Percentiles rank a stretch among this genome's conserved stretches.
These are phyloP conservation scores for Pigoraptor vietnamica DNA, from an alignment of 78 protist species.

Conservation along the genomic window DNA sequence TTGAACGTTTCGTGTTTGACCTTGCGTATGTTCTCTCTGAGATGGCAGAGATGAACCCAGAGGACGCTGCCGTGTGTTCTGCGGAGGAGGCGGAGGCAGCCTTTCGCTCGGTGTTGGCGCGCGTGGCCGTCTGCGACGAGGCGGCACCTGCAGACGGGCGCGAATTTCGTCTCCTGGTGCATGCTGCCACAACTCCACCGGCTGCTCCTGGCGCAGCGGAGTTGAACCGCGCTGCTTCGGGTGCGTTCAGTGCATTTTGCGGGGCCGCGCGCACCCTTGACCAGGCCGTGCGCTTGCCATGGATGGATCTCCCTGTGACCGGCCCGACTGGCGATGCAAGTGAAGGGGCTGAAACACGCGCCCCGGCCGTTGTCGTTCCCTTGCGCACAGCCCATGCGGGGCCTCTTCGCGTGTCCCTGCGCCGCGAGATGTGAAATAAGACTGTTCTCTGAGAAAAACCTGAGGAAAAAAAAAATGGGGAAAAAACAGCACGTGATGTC, in stretches of 20 bases:
- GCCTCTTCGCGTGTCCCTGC: too few species aligned
- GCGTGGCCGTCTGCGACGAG: background rate
- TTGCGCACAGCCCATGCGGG: too few species aligned
- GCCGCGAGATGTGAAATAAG: too few species aligned
- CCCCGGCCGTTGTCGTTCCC: conserved; percentile 15
- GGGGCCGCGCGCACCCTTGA: background rate
- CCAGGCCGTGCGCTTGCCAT: background rate
- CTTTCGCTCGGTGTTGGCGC: background rate
- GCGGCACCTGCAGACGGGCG: background rate
- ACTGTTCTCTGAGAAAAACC: too few species aligned
- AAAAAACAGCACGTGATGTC: too few species aligned
- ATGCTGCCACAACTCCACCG: too few species aligned
- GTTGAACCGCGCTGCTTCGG: background rate
- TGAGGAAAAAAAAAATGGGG: too few species aligned
- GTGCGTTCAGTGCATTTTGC: background rate
- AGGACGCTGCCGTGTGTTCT: background rate
- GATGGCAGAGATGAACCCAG: background rate
- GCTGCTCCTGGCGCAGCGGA: background rate
- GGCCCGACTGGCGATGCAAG: background rate
- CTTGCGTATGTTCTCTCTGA: background rate
- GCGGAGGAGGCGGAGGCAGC: background rate
- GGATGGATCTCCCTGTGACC: background rate
- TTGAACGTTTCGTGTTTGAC: background rate
- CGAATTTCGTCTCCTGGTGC: background rate
- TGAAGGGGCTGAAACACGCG: background rate